Evolutionary conservation across 208 protist genomes (phyloP).

Genomic region (Phytomonas sp.): DNA sequence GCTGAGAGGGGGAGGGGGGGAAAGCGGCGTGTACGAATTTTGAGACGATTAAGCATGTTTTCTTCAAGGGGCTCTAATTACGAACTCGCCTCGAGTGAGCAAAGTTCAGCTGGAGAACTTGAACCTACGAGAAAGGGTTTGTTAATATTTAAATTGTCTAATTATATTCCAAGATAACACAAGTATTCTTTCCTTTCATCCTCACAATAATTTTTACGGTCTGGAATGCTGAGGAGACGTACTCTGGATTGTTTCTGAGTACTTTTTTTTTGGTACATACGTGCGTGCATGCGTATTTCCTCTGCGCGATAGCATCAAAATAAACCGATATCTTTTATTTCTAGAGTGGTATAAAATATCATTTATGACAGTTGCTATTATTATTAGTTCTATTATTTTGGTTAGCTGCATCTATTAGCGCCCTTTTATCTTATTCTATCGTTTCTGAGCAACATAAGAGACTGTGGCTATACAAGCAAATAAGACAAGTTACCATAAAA

Average conservation of each 20-base stretch:
- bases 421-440: not conserved
- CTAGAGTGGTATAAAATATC: not conserved
- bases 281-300: not conserved
- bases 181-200: not conserved
- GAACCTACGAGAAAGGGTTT: not conserved
- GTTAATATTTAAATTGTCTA: not conserved
- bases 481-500: constrained; percentile 14
- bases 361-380: not conserved
- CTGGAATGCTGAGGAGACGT: not conserved
- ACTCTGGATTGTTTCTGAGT: not conserved
- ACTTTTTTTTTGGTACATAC: not conserved
- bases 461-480: not conserved
- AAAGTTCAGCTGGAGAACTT: not conserved
- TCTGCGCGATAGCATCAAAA: not conserved
- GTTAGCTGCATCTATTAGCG: not conserved
- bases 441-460: not conserved
- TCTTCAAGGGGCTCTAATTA: not conserved
- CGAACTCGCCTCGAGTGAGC: not conserved
- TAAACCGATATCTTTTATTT: not conserved
- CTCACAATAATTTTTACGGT: not conserved
- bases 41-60: not conserved
- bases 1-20: no score
- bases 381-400: not conserved
- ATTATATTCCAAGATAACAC: not conserved
- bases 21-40: not conserved